These are phyloP conservation scores for Xylariaceae sp. DNA, from an alignment of 2,329 filamentous ascomycete genomes.

Conservation along the genomic window DNA sequence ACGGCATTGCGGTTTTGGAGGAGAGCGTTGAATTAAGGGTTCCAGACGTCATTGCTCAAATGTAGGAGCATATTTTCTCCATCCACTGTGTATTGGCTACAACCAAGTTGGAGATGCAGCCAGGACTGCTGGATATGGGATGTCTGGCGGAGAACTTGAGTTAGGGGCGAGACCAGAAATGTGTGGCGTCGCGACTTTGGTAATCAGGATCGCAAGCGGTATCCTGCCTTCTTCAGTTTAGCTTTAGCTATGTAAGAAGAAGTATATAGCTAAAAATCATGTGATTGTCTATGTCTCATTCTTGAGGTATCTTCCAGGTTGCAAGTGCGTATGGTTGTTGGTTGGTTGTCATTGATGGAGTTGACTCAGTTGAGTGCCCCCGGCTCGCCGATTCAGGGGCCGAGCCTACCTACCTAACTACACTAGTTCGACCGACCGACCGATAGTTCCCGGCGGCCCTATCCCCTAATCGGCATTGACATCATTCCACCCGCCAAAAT, in stretches of 20 bases:
- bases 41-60: constrained; percentile 51
- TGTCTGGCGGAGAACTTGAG: background rate
- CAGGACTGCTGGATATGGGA: constrained; percentile 16
- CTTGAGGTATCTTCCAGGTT: too few relatives aligned
- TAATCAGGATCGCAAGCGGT: background rate
- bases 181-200: background rate
- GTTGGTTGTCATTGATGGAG: too few relatives aligned
- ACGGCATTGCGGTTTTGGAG: constrained; percentile 63
- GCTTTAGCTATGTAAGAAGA: too few relatives aligned
- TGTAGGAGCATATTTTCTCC: constrained; percentile 8
- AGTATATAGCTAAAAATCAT: too few relatives aligned
- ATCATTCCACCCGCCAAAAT: constrained; percentile 37
- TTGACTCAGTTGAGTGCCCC: too few relatives aligned
- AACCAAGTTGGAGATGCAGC: background rate
- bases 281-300: too few relatives aligned
- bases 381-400: background rate
- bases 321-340: too few relatives aligned
- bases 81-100: constrained; percentile 3
- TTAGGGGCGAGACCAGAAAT: background rate
- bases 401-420: background rate
- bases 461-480: constrained; percentile 31
- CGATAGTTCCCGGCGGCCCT: background rate
- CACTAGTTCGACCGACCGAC: too few relatives aligned
- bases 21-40: constrained; percentile 58
- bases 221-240: too few relatives aligned